phyloP scores from a whole-genome alignment of 2,329 filamentous ascomycete species.

The Plectosphaerella sp. region DNA sequence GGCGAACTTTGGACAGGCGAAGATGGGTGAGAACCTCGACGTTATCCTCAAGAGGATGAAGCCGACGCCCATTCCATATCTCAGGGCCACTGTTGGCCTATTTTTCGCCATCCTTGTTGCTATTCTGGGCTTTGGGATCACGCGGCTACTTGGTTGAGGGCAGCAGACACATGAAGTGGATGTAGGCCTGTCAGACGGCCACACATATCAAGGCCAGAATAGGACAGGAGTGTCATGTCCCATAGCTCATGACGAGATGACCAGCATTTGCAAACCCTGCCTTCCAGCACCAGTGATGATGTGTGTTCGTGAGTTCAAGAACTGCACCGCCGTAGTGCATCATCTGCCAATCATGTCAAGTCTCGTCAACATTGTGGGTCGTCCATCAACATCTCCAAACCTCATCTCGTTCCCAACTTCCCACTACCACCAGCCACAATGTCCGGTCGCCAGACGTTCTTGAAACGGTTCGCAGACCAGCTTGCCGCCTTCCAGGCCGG shows the following conservation, averaged over 20 bases:
- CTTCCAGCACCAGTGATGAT: background rate
- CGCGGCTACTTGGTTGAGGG: background rate
- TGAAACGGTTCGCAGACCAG: slow-evolving; percentile 37
- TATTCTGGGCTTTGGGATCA: background rate
- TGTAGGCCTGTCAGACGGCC: no score
- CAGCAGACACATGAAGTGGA: no score
- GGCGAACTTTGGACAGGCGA: slow-evolving; percentile 68
- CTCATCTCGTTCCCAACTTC: background rate
- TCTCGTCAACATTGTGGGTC: background rate
- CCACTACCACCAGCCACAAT: slow-evolving; percentile 1
- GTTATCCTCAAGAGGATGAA: slow-evolving; percentile 55
- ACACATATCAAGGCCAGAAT: no score
- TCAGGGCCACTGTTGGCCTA: background rate
- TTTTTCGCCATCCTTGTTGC: background rate
- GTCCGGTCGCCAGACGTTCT: slow-evolving; percentile 19
- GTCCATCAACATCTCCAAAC: background rate
- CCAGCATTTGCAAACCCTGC: background rate
- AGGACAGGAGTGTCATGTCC: background rate
- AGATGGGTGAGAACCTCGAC: slow-evolving; percentile 78
- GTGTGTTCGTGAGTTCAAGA: background rate
- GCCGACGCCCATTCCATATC: slow-evolving; percentile 10
- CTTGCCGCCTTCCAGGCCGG: slow-evolving; percentile 41
- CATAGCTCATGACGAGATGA: background rate
- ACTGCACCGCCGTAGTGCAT: no score
- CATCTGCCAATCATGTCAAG: background rate